These are phyloP conservation scores for Daldinia bambusicola DNA, from an alignment of 495 filamentous ascomycete species.

Conservation along the genomic window DNA sequence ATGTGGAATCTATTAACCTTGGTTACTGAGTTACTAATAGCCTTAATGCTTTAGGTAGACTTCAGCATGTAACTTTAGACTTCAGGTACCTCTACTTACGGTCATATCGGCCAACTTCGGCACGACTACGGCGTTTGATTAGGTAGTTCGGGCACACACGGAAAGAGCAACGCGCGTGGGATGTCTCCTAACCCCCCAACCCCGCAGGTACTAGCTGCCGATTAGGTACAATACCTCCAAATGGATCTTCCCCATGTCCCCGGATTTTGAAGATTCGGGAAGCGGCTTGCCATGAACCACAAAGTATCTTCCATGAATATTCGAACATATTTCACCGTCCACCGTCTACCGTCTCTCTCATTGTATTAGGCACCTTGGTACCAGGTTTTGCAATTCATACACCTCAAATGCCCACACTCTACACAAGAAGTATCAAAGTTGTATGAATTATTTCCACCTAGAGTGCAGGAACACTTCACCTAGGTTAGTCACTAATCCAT, in stretches of 20 bases:
- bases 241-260: too few species aligned
- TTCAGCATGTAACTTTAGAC: not conserved
- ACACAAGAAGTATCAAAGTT: not conserved
- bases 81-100: not conserved
- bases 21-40: not conserved
- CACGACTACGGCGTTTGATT: not conserved
- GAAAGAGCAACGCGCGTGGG: not conserved
- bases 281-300: too few species aligned
- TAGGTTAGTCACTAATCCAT: not conserved
- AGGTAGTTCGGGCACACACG: not conserved
- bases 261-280: too few species aligned
- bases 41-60: not conserved
- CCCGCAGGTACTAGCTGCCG: too few species aligned
- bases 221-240: too few species aligned
- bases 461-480: not conserved
- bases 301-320: too few species aligned
- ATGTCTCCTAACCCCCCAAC: too few species aligned
- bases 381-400: not conserved
- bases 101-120: not conserved
- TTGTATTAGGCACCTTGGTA: too few species aligned
- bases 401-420: not conserved
- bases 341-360: too few species aligned
- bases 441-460: not conserved
- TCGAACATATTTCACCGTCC: too few species aligned
- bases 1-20: not conserved